Conservation (phyloP, 257 asterid genomes). For the Solanum paucissectum region DNA sequence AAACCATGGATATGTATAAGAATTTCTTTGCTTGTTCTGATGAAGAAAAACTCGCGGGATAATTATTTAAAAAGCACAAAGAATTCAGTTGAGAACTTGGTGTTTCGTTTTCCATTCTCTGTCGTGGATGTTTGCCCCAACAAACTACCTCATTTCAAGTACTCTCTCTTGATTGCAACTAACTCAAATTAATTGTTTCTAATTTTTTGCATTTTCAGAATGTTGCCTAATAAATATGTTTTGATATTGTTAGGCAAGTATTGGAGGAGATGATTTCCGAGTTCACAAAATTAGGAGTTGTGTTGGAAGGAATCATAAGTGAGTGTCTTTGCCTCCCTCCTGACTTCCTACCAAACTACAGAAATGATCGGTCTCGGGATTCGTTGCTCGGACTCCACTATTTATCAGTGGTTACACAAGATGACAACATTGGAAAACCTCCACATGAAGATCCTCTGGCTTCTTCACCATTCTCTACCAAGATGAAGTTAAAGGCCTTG, state of each 20-base stretch:
- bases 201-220: background rate
- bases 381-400: slow-evolving; percentile 39
- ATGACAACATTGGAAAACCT: slow-evolving; percentile 23
- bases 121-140: slow-evolving; percentile 4
- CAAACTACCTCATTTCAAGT: slow-evolving; percentile 16
- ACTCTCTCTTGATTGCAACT: background rate
- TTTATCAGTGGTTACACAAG: slow-evolving; percentile 28
- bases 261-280: slow-evolving; percentile 24
- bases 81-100: slow-evolving; percentile 9
- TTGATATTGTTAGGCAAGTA: slow-evolving; percentile 15
- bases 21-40: slow-evolving; percentile 20
- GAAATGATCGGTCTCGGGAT: slow-evolving; percentile 37
- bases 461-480: slow-evolving; percentile 28
- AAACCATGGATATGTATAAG: slow-evolving; percentile 22
- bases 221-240: background rate
- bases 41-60: slow-evolving; percentile 28
- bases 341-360: slow-evolving; percentile 28
- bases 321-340: slow-evolving; percentile 44
- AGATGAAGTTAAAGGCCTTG: slow-evolving; percentile 49
- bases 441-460: slow-evolving; percentile 36
- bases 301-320: slow-evolving; percentile 33
- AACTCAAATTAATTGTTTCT: background rate
- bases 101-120: slow-evolving; percentile 25
- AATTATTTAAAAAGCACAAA: slow-evolving; percentile 37
- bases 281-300: slow-evolving; percentile 16